Base-by-base conservation (phyloP, 2,329 filamentous ascomycete genomes). In the Scortechinia acanthostroma region DNA sequence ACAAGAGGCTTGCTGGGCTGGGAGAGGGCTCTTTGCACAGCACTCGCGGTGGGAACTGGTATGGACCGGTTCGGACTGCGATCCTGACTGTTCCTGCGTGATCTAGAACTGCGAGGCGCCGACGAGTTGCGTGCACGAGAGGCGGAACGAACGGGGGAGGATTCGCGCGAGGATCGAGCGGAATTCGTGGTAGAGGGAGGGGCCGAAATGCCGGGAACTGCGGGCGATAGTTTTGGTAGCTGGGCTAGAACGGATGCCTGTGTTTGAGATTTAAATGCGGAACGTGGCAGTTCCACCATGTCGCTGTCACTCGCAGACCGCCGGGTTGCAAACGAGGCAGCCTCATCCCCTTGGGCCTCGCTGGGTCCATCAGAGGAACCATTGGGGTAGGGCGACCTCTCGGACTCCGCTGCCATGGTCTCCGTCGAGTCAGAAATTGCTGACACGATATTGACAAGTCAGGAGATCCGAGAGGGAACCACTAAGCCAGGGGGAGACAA, bases 391-490 rank as follows among this genome's bases (percentile, higher is more conserved):
- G 35, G 35, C 35, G 35, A 19, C 35, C 35, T 40, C 35, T 40
- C 35, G 35, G 35, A 19, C 35, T 40, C 35, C 35, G 35, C 35
- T 10, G 25, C 25, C 35, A 40, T 40, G 35, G 35, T 40, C 35
- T 6, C 35, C 20, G 17, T 40, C 35, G 17, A 40, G 35, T 19
- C 35, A 19, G 35, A 17, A 40, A 15, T 13, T 10, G 35, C 35
- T 40, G 35, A 40, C 35, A 19, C 35, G 35, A 40, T 19, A 17
- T 6, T 15, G 35, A 40, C 35, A 40, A 40, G 35, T 40, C 35
- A 40, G 35, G 17, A 40, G 35, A 40, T 17, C 35, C 35, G 35
- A 40, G 35, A 40, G 35, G 35, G 20, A 15, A 19, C 17, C 35
- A 19, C 13, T 10, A 17, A 40, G 6, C n/a, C 10, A 40, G 35